A percentile compares a stretch with the other conserved stretches of the same genome.
Evolutionary conservation across 768 basidiomycete species (phyloP).

Genomic region (Fomitopsis serialis): DNA sequence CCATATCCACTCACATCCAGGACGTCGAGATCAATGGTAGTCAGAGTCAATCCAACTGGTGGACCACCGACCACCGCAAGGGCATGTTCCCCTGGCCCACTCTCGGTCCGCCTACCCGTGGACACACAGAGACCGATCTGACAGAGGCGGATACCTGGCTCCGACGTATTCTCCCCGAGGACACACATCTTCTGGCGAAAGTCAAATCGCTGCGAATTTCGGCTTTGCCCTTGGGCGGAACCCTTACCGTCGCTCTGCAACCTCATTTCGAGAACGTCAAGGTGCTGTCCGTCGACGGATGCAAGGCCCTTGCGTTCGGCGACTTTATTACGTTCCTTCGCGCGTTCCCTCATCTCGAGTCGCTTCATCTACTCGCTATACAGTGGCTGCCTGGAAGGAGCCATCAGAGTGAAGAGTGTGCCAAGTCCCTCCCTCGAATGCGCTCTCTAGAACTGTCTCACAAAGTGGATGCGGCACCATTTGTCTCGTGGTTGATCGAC

Average conservation of each 20-base stretch:
- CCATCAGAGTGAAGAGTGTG: not conserved
- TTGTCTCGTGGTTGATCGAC: constrained; percentile 13
- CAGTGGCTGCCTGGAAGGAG: constrained; percentile 8
- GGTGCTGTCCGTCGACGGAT: constrained; percentile 8
- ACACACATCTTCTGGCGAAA: not conserved
- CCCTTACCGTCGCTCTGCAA: constrained; percentile 4
- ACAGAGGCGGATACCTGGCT: constrained; percentile 5
- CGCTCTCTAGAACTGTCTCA: constrained; percentile 10
- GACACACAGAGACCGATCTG: not conserved
- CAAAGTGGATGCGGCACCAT: constrained; percentile 11
- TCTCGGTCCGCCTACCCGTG: not conserved
- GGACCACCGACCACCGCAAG: not conserved
- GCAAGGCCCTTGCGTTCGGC: constrained; percentile 11
- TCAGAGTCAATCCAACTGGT: not conserved
- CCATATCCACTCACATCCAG: constrained; percentile 6
- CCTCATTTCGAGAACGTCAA: constrained; percentile 5
- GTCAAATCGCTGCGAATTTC: constrained; percentile 7
- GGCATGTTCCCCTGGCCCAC: constrained; percentile 14
- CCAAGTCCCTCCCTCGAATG: not conserved
- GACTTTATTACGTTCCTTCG: constrained; percentile 8
- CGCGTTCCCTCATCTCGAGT: constrained; percentile 4
- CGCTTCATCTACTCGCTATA: constrained; percentile 9
- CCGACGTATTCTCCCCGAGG: not conserved
- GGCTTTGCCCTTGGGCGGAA: constrained; percentile 6
- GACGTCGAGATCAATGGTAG: constrained; percentile 12